Evolutionary conservation across 1,284 basidiomycete species (phyloP).

Genomic region (Ceratobasidium sp.): DNA sequence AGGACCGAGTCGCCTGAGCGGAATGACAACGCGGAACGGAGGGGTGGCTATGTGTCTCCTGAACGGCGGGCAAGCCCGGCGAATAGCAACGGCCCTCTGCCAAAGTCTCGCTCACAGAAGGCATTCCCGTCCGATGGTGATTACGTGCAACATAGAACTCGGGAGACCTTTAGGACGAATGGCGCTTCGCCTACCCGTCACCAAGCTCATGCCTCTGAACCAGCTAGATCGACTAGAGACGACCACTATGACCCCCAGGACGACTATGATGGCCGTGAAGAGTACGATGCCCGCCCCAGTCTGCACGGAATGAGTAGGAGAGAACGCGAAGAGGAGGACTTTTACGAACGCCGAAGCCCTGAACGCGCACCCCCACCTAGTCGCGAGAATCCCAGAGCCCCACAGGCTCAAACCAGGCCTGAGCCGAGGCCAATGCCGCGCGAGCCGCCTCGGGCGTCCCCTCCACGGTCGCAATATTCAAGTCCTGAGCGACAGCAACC

Average conservation of each 20-base stretch:
- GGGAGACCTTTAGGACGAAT: slow-evolving; percentile 24
- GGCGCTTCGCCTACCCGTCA: slow-evolving; percentile 37
- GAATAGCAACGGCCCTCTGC: not conserved
- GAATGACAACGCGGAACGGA: not conserved
- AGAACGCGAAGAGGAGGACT: slow-evolving; percentile 15
- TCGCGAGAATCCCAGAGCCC: slow-evolving; percentile 15
- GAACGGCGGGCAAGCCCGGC: slow-evolving; percentile 23
- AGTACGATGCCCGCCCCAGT: slow-evolving; percentile 2
- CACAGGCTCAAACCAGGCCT: slow-evolving; percentile 13
- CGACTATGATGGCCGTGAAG: slow-evolving; percentile 21
- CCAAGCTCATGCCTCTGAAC: slow-evolving; percentile 32
- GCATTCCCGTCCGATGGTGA: slow-evolving; percentile 40
- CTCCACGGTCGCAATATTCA: slow-evolving; percentile 15
- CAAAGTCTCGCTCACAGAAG: slow-evolving; percentile 39
- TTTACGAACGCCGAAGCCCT: slow-evolving; percentile 24
- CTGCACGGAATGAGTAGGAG: slow-evolving; percentile 35
- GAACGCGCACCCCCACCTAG: slow-evolving; percentile 33
- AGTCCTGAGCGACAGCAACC: slow-evolving; percentile 39
- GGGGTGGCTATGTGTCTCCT: slow-evolving; percentile 16
- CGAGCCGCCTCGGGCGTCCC: slow-evolving; percentile 17
- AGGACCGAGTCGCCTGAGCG: slow-evolving; percentile 38
- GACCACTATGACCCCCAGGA: slow-evolving; percentile 27
- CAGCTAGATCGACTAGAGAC: slow-evolving; percentile 19
- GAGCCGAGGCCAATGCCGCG: slow-evolving; percentile 20
- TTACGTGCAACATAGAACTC: slow-evolving; percentile 33